Evolutionary conservation across 2,329 filamentous ascomycete genomes (phyloP).

Genomic region (Colletotrichum australisinense): DNA sequence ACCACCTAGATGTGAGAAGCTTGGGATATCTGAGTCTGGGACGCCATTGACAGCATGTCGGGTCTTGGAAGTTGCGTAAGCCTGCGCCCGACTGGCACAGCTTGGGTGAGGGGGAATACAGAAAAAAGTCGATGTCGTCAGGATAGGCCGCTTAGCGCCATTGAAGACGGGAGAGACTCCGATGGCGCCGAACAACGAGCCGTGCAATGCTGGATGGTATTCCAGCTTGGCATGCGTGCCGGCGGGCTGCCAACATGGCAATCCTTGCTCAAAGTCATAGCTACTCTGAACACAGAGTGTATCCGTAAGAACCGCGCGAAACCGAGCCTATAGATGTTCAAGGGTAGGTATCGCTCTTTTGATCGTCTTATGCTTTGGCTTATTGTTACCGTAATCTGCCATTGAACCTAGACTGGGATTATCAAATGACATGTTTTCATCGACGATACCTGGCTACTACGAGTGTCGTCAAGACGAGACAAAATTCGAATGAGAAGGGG

Average conservation of each 20-base stretch:
- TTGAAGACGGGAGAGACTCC: constrained; percentile 24
- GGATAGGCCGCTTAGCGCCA: constrained; percentile 27
- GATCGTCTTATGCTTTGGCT: not conserved
- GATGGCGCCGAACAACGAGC: constrained; percentile 17
- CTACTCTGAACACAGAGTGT: not conserved
- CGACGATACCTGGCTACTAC: not conserved
- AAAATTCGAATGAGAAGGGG: not conserved
- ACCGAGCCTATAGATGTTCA: not conserved
- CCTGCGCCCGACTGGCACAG: constrained; percentile 7
- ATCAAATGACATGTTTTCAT: not conserved
- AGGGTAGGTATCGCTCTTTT: not conserved
- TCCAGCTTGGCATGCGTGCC: not conserved
- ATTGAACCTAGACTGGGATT: not conserved
- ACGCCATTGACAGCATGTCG: constrained; percentile 20
- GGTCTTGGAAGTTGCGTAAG: constrained; percentile 35
- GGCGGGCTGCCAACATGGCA: not conserved
- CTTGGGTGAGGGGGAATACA: not conserved
- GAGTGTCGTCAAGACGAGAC: not conserved
- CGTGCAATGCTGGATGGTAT: not conserved
- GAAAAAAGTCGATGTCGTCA: constrained; percentile 38
- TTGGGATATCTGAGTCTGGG: not conserved
- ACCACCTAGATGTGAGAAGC: not conserved
- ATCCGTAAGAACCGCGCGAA: too few species aligned
- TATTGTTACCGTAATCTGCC: not conserved
- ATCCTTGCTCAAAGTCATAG: not conserved